A percentile compares a stretch with the other conserved stretches of the same genome.
phyloP scores from a whole-genome alignment of 148 eudicot genomes.

The Silene latifolia region DNA sequence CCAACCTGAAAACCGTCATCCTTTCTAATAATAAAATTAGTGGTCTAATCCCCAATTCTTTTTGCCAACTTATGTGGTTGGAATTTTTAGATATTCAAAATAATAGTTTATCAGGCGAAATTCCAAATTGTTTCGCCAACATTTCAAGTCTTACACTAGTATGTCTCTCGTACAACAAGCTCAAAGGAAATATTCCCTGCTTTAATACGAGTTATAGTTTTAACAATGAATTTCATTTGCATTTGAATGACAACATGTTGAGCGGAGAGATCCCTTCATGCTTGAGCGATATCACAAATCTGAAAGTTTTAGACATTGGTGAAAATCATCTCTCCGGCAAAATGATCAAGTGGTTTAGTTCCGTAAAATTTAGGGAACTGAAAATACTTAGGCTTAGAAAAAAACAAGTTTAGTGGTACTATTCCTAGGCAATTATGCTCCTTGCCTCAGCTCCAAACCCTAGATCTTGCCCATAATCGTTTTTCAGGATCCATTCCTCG shows the following conservation, averaged over 20 bases:
- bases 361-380: neutral
- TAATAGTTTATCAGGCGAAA: constrained; percentile 10
- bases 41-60: too few relatives aligned
- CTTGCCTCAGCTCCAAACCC: too few relatives aligned
- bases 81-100: neutral
- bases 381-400: too few relatives aligned
- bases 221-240: too few relatives aligned
- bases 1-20: too few relatives aligned
- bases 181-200: constrained; percentile 21
- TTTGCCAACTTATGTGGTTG: neutral
- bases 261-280: too few relatives aligned
- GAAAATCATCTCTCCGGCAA: constrained; percentile 6
- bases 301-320: constrained; percentile 10
- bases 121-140: constrained; percentile 16
- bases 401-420: too few relatives aligned
- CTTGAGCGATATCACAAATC: too few relatives aligned
- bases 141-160: neutral
- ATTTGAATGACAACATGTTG: neutral
- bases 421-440: too few relatives aligned
- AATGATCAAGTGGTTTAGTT: neutral
- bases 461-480: too few relatives aligned
- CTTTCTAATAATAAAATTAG: too few relatives aligned
- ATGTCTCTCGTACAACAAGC: constrained; percentile 19
- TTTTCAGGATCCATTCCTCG: too few relatives aligned
- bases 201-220: neutral